Percentiles rank a stretch among this genome's conserved stretches.
Conservation (phyloP, 768 basidiomycete species). For the Tubosaeta brunneosetosa region DNA sequence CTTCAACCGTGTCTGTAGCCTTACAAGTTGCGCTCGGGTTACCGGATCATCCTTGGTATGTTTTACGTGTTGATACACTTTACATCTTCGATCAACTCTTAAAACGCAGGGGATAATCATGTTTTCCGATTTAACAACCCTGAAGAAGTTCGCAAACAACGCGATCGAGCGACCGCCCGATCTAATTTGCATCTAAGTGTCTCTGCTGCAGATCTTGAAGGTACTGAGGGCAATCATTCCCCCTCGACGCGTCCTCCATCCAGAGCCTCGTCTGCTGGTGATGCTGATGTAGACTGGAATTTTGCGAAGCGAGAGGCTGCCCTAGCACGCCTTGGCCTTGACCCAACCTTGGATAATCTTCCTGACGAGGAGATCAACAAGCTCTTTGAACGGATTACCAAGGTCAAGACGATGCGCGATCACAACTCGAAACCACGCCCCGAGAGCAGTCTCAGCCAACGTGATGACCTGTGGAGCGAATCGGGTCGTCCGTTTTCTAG, state of each 20-base stretch:
- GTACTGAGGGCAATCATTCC: constrained; percentile 34
- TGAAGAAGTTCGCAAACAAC: constrained; percentile 87
- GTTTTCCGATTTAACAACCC: constrained; percentile 98
- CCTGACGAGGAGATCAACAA: constrained; percentile 94
- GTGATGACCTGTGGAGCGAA: constrained; percentile 88
- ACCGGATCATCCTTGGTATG: constrained; percentile 91
- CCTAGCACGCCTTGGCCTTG: constrained; percentile 76
- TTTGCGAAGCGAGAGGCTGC: constrained; percentile 95
- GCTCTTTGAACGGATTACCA: constrained; percentile 90
- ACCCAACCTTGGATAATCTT: constrained; percentile 86
- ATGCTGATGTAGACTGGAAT: constrained; percentile 90
- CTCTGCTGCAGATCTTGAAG: constrained; percentile 64
- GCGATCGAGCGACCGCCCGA: constrained; percentile 73
- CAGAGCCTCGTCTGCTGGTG: constrained; percentile 61
- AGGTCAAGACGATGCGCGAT: constrained; percentile 83
- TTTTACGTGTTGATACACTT: neutral
- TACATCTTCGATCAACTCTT: constrained; percentile 4
- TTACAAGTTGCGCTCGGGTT: constrained; percentile 88
- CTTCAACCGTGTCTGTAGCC: constrained; percentile 37
- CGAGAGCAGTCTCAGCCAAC: constrained; percentile 83
- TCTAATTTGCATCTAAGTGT: constrained; percentile 64
- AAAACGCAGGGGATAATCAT: constrained; percentile 79
- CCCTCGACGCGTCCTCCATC: constrained; percentile 73
- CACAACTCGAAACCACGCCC: constrained; percentile 77
- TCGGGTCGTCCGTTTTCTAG: constrained; percentile 74